Evolutionary conservation across 805 yeast genomes (phyloP).

Genomic region (Saccharomycopsis sp.): DNA sequence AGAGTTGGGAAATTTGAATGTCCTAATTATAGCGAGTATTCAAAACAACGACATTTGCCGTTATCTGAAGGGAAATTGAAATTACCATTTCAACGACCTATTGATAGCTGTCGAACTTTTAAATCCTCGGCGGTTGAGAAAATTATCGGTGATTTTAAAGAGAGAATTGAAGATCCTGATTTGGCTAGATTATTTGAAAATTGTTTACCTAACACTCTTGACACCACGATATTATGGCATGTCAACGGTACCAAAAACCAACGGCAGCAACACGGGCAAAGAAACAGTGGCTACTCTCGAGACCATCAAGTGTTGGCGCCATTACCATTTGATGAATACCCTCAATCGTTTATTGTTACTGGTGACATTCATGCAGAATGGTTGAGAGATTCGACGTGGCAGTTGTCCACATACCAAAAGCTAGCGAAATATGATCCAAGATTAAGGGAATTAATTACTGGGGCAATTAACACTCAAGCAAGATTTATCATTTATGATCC

Average conservation of each 20-base stretch:
- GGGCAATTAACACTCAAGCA: slow-evolving; percentile 80
- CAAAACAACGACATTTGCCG: slow-evolving; percentile 50
- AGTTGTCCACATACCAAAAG: slow-evolving; percentile 66
- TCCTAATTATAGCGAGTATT: slow-evolving; percentile 57
- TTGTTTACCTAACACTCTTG: slow-evolving; percentile 80
- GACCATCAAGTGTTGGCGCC: neutral
- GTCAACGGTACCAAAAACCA: slow-evolving; percentile 20
- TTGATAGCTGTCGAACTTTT: slow-evolving; percentile 66
- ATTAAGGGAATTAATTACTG: slow-evolving; percentile 50
- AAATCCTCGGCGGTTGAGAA: slow-evolving; percentile 53
- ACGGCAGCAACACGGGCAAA: neutral
- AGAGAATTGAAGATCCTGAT: slow-evolving; percentile 51
- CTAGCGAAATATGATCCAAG: slow-evolving; percentile 44
- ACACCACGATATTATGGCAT: slow-evolving; percentile 81
- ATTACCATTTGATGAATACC: slow-evolving; percentile 21
- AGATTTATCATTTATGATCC: slow-evolving; percentile 55
- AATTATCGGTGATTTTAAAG: slow-evolving; percentile 45
- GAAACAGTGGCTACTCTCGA: neutral
- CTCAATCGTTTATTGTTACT: slow-evolving; percentile 74
- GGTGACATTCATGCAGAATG: slow-evolving; percentile 95
- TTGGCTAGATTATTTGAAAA: slow-evolving; percentile 72
- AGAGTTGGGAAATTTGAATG: slow-evolving; percentile 30
- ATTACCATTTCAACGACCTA: slow-evolving; percentile 74
- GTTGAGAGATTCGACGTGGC: slow-evolving; percentile 84
- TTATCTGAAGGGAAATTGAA: slow-evolving; percentile 45